These are phyloP conservation scores for Cerrena zonata DNA, from an alignment of 1,284 basidiomycete genomes.

Conservation along the genomic window DNA sequence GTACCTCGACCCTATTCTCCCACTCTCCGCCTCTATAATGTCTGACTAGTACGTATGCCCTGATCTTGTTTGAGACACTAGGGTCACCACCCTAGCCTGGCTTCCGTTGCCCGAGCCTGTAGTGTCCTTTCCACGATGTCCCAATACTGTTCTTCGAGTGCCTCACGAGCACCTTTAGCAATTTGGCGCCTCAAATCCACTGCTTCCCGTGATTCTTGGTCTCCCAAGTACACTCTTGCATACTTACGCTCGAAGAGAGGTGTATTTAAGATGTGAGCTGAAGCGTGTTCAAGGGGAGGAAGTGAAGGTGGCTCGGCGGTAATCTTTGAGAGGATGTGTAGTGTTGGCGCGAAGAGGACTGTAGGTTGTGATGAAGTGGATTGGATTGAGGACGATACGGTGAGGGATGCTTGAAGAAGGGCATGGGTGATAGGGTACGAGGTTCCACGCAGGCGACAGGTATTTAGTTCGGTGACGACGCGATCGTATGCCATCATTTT, in stretches of 20 bases:
- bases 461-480: conserved; percentile 70
- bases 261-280: conserved; percentile 72
- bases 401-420: conserved; percentile 58
- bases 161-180: conserved; percentile 65
- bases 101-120: conserved; percentile 79
- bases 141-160: conserved; percentile 82
- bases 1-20: conserved; percentile 79
- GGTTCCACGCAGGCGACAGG: conserved; percentile 62
- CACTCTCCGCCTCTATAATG: conserved; percentile 81
- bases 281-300: conserved; percentile 68
- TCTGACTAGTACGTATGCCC: conserved; percentile 77
- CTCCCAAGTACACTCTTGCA: conserved; percentile 66
- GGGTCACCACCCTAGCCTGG: conserved; percentile 89
- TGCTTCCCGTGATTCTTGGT: conserved; percentile 63
- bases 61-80: conserved; percentile 81
- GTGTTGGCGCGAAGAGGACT: conserved; percentile 62
- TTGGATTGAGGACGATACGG: conserved; percentile 31
- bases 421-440: conserved; percentile 73
- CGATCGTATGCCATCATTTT: conserved; percentile 95
- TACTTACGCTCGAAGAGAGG: conserved; percentile 69
- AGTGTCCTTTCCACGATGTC: conserved; percentile 80
- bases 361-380: conserved; percentile 29
- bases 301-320: conserved; percentile 62
- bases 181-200: conserved; percentile 61
- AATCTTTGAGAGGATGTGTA: conserved; percentile 69